phyloP scores from a whole-genome alignment of 108 stramenopile species.

The Fragilariopsis cylindrus region DNA sequence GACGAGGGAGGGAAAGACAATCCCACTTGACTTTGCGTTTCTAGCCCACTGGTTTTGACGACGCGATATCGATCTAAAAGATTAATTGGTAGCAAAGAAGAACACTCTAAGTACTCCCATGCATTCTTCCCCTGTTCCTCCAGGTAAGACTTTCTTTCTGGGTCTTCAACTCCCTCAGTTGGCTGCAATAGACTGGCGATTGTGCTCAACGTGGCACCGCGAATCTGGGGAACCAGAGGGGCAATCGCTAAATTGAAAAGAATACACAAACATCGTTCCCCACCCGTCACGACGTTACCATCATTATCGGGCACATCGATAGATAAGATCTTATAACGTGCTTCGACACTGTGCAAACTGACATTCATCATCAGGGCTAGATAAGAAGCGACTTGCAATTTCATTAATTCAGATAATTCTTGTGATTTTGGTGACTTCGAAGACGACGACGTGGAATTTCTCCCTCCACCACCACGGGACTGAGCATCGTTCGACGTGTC shows the following conservation, averaged over 20 bases:
- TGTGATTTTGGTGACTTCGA: constrained; percentile 32
- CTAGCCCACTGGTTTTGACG: background rate
- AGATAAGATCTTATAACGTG: constrained; percentile 51
- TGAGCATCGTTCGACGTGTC: background rate
- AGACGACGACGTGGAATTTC: constrained; percentile 30
- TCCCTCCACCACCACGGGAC: constrained; percentile 15
- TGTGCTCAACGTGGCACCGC: constrained; percentile 67
- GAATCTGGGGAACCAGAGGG: constrained; percentile 52
- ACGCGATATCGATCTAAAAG: constrained; percentile 55
- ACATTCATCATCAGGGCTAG: constrained; percentile 59
- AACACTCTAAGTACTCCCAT: constrained; percentile 78
- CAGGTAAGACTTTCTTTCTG: constrained; percentile 21
- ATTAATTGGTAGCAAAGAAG: constrained; percentile 68
- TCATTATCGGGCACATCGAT: constrained; percentile 44
- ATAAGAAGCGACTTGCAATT: constrained; percentile 46
- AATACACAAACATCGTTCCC: constrained; percentile 60
- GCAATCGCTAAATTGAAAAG: constrained; percentile 68
- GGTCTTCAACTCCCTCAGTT: constrained; percentile 12
- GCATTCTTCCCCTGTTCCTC: constrained; percentile 46
- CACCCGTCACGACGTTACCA: constrained; percentile 22
- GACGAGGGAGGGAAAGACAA: constrained; percentile 52
- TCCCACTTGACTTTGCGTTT: constrained; percentile 2
- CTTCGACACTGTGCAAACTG: constrained; percentile 42
- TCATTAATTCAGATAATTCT: constrained; percentile 63
- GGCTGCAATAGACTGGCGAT: constrained; percentile 67